These are phyloP conservation scores for Setaria italica DNA, from an alignment of 202 grass and related monocot species.

Conservation along the genomic window DNA sequence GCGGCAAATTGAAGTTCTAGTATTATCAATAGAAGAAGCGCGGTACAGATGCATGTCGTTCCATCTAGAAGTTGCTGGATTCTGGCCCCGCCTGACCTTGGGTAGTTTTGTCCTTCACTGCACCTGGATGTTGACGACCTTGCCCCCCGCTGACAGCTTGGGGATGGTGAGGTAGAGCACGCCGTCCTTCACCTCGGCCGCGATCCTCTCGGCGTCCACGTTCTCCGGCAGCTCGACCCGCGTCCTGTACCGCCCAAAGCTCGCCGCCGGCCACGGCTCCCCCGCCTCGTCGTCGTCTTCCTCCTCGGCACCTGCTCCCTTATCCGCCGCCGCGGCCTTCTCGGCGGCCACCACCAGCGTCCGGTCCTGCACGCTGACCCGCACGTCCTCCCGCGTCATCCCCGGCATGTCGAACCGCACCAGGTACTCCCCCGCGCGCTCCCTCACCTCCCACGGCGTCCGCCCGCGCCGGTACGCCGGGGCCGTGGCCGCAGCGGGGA, in stretches of 20 bases:
- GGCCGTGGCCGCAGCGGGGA: neutral
- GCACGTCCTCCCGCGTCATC: constrained; percentile 57
- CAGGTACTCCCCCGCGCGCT: constrained; percentile 49
- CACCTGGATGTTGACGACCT: constrained; percentile 55
- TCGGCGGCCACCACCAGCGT: constrained; percentile 55
- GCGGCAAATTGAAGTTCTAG: no score
- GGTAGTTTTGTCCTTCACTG: constrained; percentile 8
- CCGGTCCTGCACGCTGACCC: constrained; percentile 52
- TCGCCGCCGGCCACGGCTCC: constrained; percentile 47
- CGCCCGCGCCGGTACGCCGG: constrained; percentile 30
- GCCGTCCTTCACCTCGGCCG: constrained; percentile 59
- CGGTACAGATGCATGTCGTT: no score
- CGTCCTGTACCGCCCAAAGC: constrained; percentile 62
- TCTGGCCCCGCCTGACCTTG: no score
- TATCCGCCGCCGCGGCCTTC: constrained; percentile 7
- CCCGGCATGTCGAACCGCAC: constrained; percentile 69
- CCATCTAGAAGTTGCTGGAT: no score
- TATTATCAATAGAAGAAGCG: no score
- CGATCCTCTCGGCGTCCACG: constrained; percentile 56
- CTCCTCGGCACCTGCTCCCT: neutral
- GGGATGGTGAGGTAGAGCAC: constrained; percentile 59
- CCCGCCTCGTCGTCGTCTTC: neutral
- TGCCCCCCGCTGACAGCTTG: constrained; percentile 41
- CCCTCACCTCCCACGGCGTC: constrained; percentile 66
- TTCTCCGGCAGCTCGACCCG: constrained; percentile 64